Evolutionary conservation across 2,329 filamentous ascomycete species (phyloP).

Genomic region (Cryphonectria carpinicola): DNA sequence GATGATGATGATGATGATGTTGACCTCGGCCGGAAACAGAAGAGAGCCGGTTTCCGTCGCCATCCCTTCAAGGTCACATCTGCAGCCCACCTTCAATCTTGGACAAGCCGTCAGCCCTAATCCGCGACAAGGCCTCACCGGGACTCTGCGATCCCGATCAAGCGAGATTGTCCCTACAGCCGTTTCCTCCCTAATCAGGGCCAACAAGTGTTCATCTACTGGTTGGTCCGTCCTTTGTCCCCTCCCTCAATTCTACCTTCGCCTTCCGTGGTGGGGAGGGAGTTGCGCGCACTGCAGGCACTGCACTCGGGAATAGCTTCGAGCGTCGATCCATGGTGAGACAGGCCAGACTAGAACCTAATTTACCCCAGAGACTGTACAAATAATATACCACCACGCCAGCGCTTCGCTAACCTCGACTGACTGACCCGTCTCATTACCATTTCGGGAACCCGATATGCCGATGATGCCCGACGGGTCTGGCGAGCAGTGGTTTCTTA

Average conservation of each 20-base stretch:
- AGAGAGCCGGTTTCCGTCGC: neutral
- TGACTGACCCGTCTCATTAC: neutral
- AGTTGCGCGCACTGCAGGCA: neutral
- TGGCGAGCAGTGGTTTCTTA: neutral
- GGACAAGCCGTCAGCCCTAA: constrained; percentile 10
- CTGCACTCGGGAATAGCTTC: neutral
- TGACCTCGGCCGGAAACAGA: neutral
- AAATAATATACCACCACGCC: neutral
- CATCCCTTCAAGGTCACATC: neutral
- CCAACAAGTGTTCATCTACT: neutral
- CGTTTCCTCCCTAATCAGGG: constrained; percentile 21
- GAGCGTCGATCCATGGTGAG: neutral
- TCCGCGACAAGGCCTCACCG: constrained; percentile 4
- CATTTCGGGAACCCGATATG: neutral
- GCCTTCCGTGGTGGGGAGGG: neutral
- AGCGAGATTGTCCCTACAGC: neutral
- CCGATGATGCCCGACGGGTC: neutral
- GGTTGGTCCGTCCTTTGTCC: neutral
- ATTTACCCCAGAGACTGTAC: neutral
- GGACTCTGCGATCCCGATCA: neutral
- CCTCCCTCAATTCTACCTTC: neutral
- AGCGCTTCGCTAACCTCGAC: neutral
- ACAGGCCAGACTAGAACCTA: neutral
- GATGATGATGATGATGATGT: too few relatives aligned
- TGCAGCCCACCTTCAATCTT: neutral